Evolutionary conservation across 2,329 filamentous ascomycete genomes (phyloP).

Genomic region (Colletotrichum graminicola): DNA sequence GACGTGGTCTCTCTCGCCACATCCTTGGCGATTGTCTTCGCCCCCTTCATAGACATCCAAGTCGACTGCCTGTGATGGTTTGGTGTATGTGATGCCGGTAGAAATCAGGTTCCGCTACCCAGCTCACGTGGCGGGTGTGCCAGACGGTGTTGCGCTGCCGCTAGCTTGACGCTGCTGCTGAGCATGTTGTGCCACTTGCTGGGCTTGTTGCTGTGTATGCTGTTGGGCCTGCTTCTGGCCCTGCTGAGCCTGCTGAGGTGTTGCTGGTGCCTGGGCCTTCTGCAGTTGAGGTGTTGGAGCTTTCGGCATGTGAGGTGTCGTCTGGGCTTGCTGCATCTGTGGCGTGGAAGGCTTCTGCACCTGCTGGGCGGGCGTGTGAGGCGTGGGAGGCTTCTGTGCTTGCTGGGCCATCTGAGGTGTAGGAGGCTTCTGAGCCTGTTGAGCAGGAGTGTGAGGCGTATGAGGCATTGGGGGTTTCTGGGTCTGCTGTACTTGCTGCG

Average conservation of each 20-base stretch:
- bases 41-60: not conserved
- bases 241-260: conserved; percentile 9
- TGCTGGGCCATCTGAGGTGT: conserved; percentile 46
- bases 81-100: not conserved
- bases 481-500: conserved; percentile 41
- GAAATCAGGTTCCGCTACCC: not conserved
- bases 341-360: conserved; percentile 47
- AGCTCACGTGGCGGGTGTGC: conserved; percentile 25
- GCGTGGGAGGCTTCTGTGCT: conserved; percentile 43
- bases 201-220: conserved; percentile 48
- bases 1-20: not conserved
- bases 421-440: conserved; percentile 11
- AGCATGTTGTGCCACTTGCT: conserved; percentile 12
- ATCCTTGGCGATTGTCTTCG: not conserved
- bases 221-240: conserved; percentile 43
- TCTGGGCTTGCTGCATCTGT: conserved; percentile 2
- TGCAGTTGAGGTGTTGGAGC: conserved; percentile 20
- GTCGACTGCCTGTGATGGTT: conserved; percentile 1
- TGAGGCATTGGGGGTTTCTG: conserved; percentile 15
- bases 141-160: conserved; percentile 56
- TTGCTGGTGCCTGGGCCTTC: not conserved
- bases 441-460: conserved; percentile 4
- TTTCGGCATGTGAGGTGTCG: conserved; percentile 16
- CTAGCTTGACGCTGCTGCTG: conserved; percentile 52
- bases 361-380: conserved; percentile 46